Evolutionary conservation across 176 grass and related monocot species (phyloP), one percentile per base, ranked within the genome.

Genomic region (Zizania latifolia): DNA sequence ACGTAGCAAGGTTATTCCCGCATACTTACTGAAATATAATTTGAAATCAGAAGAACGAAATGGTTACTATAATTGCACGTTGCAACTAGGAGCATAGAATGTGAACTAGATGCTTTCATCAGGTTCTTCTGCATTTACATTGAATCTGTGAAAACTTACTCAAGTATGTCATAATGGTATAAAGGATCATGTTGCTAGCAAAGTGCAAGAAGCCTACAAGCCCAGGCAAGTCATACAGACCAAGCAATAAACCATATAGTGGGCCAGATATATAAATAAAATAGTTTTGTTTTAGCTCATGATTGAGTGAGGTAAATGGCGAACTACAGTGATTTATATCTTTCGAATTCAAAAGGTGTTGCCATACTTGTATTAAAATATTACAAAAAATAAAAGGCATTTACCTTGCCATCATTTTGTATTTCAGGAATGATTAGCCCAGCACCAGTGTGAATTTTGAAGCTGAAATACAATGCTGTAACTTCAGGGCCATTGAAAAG

Each of bases 361-460:
- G 46, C 8, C 43, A 63, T n/a, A 63, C 4, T 30, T 22, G 40
- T 8, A n/a, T n/a, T n/a, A 24, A 70, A 21, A 29, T 24, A 75
- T 59, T 33, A 36, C n/a, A 13, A 23, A 33, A 78, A 78, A 79
- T 74, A 62, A 66, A 53, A 62, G 63, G n/a, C n/a, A 12, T 24
- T n/a, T 92, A 98, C 91, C 95, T 98, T 83, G 9, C 95, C 95
- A 66, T 92, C 76, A 34, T 63, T 89, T 74, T 94, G 91, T 75
- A 98, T 94, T 81, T 98, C 95, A 82, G 95, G 95, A 63, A 98
- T 78, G 68, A 98, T 98, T 50, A 90, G 79, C 55, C 95, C 95
- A 86, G 91, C 95, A 43, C 95, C 95, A 72, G 95, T 94, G 63
- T 92, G 89, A 84, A 98, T 90, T 17, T 65, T 98, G 77, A 98